Evolutionary conservation across 2,329 filamentous ascomycete species (phyloP).

Genomic region (Nemania diffusa): DNA sequence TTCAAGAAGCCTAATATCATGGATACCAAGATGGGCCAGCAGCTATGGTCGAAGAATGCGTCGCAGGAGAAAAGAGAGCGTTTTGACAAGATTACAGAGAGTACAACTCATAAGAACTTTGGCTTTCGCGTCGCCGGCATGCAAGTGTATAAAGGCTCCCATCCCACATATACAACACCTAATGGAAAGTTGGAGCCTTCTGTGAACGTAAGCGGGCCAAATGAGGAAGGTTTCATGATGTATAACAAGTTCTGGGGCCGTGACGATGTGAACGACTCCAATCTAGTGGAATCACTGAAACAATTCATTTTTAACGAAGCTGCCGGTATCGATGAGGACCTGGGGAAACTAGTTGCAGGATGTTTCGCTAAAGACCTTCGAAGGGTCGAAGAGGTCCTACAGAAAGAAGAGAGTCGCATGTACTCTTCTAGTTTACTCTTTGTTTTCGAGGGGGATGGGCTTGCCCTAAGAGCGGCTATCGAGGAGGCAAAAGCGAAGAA

Average conservation of each 20-base stretch:
- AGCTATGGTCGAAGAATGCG: slow-evolving; percentile 84
- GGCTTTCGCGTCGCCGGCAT: slow-evolving; percentile 74
- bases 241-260: slow-evolving; percentile 74
- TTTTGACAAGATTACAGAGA: slow-evolving; percentile 67
- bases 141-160: slow-evolving; percentile 68
- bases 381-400: slow-evolving; percentile 64
- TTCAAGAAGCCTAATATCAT: slow-evolving; percentile 89
- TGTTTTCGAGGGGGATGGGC: slow-evolving; percentile 71
- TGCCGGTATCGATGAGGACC: slow-evolving; percentile 68
- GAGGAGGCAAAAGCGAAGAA: slow-evolving; percentile 61
- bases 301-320: slow-evolving; percentile 67
- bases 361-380: slow-evolving; percentile 65
- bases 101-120: slow-evolving; percentile 69
- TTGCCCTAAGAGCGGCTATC: slow-evolving; percentile 62
- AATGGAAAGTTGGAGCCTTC: slow-evolving; percentile 17
- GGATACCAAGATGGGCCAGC: slow-evolving; percentile 88
- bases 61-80: slow-evolving; percentile 67
- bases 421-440: slow-evolving; percentile 72
- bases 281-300: slow-evolving; percentile 64
- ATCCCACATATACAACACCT: slow-evolving; percentile 23
- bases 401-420: slow-evolving; percentile 69
- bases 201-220: slow-evolving; percentile 61
- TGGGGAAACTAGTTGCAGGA: slow-evolving; percentile 65
- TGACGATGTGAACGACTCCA: slow-evolving; percentile 61
- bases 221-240: slow-evolving; percentile 66